Evolutionary conservation across 768 basidiomycete species (phyloP), one percentile per base, ranked within the genome.

Genomic region (Tricholoma flavovirens): DNA sequence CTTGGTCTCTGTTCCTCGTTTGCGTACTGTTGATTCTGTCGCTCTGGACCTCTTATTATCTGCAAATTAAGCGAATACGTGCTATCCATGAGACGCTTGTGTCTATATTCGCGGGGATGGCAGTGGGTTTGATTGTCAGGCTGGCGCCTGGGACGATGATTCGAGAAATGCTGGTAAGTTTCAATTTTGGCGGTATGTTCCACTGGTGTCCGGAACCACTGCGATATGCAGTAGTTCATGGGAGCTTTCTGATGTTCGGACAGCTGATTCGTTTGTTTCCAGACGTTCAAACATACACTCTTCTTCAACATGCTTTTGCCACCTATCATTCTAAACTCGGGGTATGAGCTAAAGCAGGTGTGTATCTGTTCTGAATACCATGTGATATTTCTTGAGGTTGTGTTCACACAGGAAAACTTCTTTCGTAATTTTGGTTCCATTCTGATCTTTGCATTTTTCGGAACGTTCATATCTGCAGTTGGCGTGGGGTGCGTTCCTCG

Each of bases 281-380:
- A 96, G 94, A 94, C 91, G 8, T 96, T 96, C 80, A 92, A 90
- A 69, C 93, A 96, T 67, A 98, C 96, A 2, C 78, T 98, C 50
- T 96, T 99, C 77, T 97, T 98, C 79, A 98, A 99, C 71, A 79
- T 98, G 19, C 78, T 99, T n/a, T 82, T 98, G 4, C 97, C 96
- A 5, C 97, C 97, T 1, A 99, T 99, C 69, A 99, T 99, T 67
- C 76, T 99, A 38, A 97, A 95, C 71, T 97, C 94, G 2, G 97
- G 97, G 5, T 99, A 97, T 69, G 94, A 97, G 71, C 84, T 99
- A 56, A 96, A 94, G 69, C 95, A 98, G 79, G 93, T 87, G 55
- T 57, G 83, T 65, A 10, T 43, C 26, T 65, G 7, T 43, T 30
- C 40, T 15, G 19, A 21, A 32, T 11, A 30, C 15, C 30, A 11